Evolutionary conservation across 2,329 filamentous ascomycete genomes (phyloP).

Genomic region (Stagonosporopsis cucurbitacearum): DNA sequence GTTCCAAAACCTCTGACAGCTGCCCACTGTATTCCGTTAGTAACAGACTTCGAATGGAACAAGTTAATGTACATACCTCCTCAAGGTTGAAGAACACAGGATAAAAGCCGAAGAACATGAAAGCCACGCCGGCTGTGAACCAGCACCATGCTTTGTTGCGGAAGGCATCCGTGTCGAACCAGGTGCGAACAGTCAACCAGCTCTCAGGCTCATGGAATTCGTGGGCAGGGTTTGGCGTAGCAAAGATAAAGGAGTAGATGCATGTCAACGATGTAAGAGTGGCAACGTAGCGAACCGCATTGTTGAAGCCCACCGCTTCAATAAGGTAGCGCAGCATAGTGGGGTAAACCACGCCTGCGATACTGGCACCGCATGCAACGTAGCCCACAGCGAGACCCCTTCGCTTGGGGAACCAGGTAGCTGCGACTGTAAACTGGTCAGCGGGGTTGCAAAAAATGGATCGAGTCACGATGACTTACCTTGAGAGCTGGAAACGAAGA

Average conservation of each 20-base stretch:
- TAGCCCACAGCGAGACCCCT: constrained; percentile 58
- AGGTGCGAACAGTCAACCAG: constrained; percentile 49
- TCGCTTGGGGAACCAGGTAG: constrained; percentile 57
- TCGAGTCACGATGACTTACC: constrained; percentile 41
- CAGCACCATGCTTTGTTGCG: constrained; percentile 52
- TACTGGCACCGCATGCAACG: constrained; percentile 58
- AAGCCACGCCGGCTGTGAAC: constrained; percentile 54
- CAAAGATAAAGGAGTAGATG: constrained; percentile 52
- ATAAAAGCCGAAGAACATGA: constrained; percentile 61
- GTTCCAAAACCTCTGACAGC: constrained; percentile 51
- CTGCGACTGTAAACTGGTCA: constrained; percentile 50
- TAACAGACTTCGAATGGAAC: neutral
- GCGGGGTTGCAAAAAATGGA: neutral
- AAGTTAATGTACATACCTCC: constrained; percentile 45
- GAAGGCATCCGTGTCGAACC: constrained; percentile 56
- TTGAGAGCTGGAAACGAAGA: constrained; percentile 60
- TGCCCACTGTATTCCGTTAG: constrained; percentile 52
- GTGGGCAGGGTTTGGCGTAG: constrained; percentile 53
- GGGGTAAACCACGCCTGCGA: constrained; percentile 56
- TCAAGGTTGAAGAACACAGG: constrained; percentile 61
- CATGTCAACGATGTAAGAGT: constrained; percentile 51
- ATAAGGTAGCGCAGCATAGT: constrained; percentile 56
- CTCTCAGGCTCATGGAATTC: constrained; percentile 47
- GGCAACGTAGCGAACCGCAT: constrained; percentile 52
- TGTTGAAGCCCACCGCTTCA: constrained; percentile 53